Percentiles rank a stretch among this genome's conserved stretches.
Evolutionary conservation across 2,329 filamentous ascomycete genomes (phyloP).

Genomic region (Acephala macrosclerotiorum): DNA sequence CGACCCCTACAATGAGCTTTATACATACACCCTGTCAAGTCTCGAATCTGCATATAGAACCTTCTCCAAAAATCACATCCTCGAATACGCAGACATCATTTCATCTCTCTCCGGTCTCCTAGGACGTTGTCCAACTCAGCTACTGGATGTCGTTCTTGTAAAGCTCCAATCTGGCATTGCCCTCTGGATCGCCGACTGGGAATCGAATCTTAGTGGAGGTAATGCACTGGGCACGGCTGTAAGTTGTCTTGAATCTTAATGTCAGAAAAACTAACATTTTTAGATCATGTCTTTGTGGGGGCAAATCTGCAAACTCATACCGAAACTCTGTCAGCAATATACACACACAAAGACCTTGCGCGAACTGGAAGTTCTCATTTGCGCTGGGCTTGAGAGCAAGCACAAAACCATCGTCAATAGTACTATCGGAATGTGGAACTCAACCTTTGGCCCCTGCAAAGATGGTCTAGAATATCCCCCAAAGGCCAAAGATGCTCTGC

Average conservation of each 20-base stretch:
- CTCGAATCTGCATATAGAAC: conserved; percentile 59
- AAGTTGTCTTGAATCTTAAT: conserved; percentile 41
- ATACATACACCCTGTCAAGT: conserved; percentile 62
- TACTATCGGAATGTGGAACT: conserved; percentile 72
- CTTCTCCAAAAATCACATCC: conserved; percentile 48
- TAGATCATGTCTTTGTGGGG: conserved; percentile 61
- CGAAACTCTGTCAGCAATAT: conserved; percentile 47
- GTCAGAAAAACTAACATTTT: neutral
- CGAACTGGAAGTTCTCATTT: conserved; percentile 61
- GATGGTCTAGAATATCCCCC: conserved; percentile 67
- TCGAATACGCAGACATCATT: conserved; percentile 60
- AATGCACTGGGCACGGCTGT: conserved; percentile 54
- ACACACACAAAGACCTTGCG: conserved; percentile 53
- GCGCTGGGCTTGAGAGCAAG: conserved; percentile 64
- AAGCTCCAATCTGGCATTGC: conserved; percentile 68
- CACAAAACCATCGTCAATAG: conserved; percentile 61
- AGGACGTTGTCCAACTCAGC: conserved; percentile 50
- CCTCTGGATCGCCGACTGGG: conserved; percentile 68
- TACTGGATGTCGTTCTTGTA: conserved; percentile 62
- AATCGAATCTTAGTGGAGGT: conserved; percentile 51
- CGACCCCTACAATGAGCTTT: conserved; percentile 72
- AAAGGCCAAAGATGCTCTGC: conserved; percentile 67
- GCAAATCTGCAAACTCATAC: conserved; percentile 48
- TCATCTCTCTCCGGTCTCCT: conserved; percentile 46
- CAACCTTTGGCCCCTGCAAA: conserved; percentile 67